Conservation (phyloP, 2,329 filamentous ascomycete genomes). For the Corynespora cassiicola region DNA sequence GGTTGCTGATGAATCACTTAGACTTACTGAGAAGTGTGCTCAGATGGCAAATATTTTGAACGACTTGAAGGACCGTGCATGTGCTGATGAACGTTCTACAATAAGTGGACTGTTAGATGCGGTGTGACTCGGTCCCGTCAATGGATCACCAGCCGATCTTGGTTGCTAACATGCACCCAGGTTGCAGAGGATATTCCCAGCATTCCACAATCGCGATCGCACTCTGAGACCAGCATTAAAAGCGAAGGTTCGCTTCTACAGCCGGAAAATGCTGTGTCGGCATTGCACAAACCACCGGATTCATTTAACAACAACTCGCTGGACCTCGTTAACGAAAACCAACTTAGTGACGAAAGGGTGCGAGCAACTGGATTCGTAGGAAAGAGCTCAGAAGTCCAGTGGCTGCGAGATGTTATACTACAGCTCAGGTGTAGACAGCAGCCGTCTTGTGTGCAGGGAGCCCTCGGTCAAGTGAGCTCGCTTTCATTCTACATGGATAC, state of each 20-base stretch:
- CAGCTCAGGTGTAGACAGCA: no score
- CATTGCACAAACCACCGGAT: neutral
- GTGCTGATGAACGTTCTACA: conserved; percentile 6
- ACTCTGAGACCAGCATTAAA: conserved; percentile 3
- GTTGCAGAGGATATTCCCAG: conserved; percentile 10
- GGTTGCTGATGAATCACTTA: conserved; percentile 5
- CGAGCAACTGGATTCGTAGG: conserved; percentile 22
- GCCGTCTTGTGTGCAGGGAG: no score
- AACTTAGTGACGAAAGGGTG: conserved; percentile 5
- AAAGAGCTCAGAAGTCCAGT: conserved; percentile 20
- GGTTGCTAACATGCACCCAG: conserved; percentile 5
- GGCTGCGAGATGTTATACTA: conserved; percentile 15
- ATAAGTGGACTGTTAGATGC: conserved; percentile 11
- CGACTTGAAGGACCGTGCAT: conserved; percentile 3
- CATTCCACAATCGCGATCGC: neutral
- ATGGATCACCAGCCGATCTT: neutral
- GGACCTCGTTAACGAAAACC: conserved; percentile 14
- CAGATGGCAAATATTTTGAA: conserved; percentile 11
- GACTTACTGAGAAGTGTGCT: conserved; percentile 11
- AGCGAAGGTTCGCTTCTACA: conserved; percentile 1
- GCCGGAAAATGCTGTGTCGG: neutral
- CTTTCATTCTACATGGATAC: conserved; percentile 29
- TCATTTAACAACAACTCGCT: conserved; percentile 4
- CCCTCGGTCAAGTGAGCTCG: conserved; percentile 22
- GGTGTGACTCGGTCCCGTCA: conserved; percentile 4